phyloP scores from a whole-genome alignment of 2,329 filamentous ascomycete species.

The Neofusicoccum kwambonambiense region DNA sequence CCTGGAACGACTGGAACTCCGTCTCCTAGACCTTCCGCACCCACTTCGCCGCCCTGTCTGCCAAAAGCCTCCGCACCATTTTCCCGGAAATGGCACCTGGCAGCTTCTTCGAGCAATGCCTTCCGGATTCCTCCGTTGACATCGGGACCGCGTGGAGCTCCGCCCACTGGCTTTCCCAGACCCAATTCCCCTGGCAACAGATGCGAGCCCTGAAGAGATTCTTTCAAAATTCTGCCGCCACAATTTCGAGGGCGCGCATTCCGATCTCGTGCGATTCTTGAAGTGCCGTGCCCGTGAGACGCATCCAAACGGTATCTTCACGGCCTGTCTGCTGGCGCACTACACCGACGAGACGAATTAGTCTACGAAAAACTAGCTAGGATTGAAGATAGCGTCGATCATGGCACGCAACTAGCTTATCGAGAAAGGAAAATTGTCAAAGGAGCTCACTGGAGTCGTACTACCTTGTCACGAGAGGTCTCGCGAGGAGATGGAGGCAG shows the following conservation, averaged over 20 bases:
- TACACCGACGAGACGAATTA: not conserved
- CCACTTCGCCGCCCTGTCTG: not conserved
- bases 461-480: not conserved
- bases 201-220: not conserved
- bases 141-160: not conserved
- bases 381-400: not conserved
- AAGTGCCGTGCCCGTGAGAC: not conserved
- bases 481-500: not conserved
- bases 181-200: not conserved
- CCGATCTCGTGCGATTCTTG: not conserved
- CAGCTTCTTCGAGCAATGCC: not conserved
- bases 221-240: not conserved
- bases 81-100: not conserved
- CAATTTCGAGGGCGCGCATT: not conserved
- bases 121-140: not conserved
- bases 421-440: not conserved
- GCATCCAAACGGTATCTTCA: not conserved
- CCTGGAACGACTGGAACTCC: not conserved
- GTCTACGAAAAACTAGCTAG: not conserved
- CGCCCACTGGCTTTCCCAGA: not conserved
- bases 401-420: not conserved
- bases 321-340: not conserved
- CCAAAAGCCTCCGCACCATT: not conserved
- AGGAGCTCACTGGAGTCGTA: not conserved
- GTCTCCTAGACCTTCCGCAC: not conserved